Base-by-base conservation (phyloP, 2,329 filamentous ascomycete genomes). In the Magnaporthiopsis poae region DNA sequence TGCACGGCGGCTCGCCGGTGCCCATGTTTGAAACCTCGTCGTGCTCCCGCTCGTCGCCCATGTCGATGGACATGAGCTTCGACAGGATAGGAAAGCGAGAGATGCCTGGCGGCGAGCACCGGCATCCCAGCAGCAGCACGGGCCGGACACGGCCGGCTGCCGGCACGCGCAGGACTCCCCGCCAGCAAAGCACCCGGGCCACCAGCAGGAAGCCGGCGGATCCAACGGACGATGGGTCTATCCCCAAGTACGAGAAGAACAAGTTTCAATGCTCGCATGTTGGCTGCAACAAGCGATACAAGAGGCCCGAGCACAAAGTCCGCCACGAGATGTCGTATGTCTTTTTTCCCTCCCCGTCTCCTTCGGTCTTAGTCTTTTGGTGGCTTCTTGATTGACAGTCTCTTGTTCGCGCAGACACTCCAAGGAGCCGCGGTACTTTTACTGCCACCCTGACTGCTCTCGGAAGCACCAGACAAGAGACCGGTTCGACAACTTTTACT, bases 321-420 rank as follows among this genome's bases (percentile, higher is more conserved):
- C 61, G 61, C 35, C 61, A 63, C 35, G 21, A 63, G n/a, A 46
- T 39, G 33, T 56, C 46, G 46, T 63, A n/a, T n/a, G 61, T 63
- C n/a, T 56, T n/a, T 7, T 2, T 21, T 8, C 46, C 7, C n/a
- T 56, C 21, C 35, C 12, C 35, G 5, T 36, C 35, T 12, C 9
- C 21, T n/a, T 18, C 8, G n/a, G 21, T 2, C n/a, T 9, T 11
- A 7, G 35, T 36, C 15, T 25, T n/a, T n/a, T 56, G 46, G n/a
- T 25, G 46, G 46, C 46, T 25, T 21, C 31, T 31, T 2, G 7
- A 25, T 4, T 56, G 13, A 56, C 39, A 18, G 18, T 2, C 46
- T 25, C 46, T 2, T n/a, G n/a, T 9, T 11, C 8, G 46, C 46
- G 21, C 21, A 56, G 21, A 25, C 46, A 52, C 18, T 52, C 39